Evolutionary conservation across 2,329 filamentous ascomycete species (phyloP), one percentile per base, ranked within the genome.

Genomic region (Botrytis deweyae): DNA sequence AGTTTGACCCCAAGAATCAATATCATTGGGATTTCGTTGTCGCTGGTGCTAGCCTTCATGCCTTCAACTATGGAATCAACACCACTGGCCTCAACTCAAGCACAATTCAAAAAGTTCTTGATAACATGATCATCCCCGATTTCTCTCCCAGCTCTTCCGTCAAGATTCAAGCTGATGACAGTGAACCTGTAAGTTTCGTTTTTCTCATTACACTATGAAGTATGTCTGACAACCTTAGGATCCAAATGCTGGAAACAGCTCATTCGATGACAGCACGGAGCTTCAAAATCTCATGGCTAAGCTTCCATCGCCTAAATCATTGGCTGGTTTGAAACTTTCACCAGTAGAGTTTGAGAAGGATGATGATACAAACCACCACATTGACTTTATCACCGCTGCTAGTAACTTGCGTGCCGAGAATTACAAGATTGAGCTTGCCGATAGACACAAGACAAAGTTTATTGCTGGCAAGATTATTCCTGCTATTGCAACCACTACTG

Each of bases 381-480:
- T 99, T 80, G 96, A 98, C 84, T 99, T 99, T 86, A 98, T 99
- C 84, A 97, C 96, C 12, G 94, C 95, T 1, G 95, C 95, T 77
- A 98, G 95, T 86, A 99, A 99, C 82, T 87, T 99, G 75, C 93
- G 97, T 75, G 96, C 96, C 0, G 92, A 97, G 83, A 99, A 99
- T 86, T 99, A 99, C 88, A 97, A 96, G 83, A 99, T 99, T 78
- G 90, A 93, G 80, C 88, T 91, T 76, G 95, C 96, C 0, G 95
- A 99, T 81, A 89, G 94, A 76, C 96, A 98, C 88, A 97, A 96
- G 90, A 99, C 95, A 76, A 99, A 99, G 87, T 98, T 99, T 84
- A 99, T 99, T 82, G 97, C 96, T 46, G 96, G 96, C 82, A 99
- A 99, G 89, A 99, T 99, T 79, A 99, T 99, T 78, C 96, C 96